These are phyloP conservation scores for Combretum micranthum DNA, from an alignment of 345 rosid genomes.

Conservation along the genomic window DNA sequence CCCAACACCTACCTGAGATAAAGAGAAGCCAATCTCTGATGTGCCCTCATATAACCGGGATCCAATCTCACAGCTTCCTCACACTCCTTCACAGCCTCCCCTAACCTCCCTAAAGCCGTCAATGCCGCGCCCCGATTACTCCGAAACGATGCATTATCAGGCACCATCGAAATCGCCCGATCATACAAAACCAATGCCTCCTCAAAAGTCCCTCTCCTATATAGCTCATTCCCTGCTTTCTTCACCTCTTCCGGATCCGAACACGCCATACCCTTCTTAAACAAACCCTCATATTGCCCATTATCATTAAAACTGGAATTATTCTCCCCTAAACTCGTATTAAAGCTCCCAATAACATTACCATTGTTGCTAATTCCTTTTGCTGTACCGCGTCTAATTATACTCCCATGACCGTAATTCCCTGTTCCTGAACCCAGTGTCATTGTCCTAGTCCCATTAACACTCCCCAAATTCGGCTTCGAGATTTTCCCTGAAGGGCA, in stretches of 20 bases:
- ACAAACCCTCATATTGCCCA: constrained; percentile 1
- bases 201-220: constrained; percentile 51
- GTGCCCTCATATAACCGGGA: constrained; percentile 66
- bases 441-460: constrained; percentile 43
- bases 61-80: constrained; percentile 81
- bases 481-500: constrained; percentile 88
- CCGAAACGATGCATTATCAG: constrained; percentile 66
- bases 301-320: background rate
- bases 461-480: constrained; percentile 44
- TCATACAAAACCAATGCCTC: constrained; percentile 77
- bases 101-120: constrained; percentile 59
- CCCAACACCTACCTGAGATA: constrained; percentile 50
- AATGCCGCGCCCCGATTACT: constrained; percentile 88
- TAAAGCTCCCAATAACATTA: background rate
- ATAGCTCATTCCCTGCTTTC: constrained; percentile 75
- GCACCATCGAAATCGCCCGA: constrained; percentile 63
- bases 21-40: constrained; percentile 72
- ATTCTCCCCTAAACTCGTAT: background rate
- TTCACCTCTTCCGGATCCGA: constrained; percentile 76
- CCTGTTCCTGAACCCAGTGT: constrained; percentile 71
- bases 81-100: constrained; percentile 78
- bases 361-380: constrained; percentile 7
- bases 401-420: constrained; percentile 89
- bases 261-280: constrained; percentile 10
- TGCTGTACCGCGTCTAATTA: constrained; percentile 42